Evolutionary conservation across 495 filamentous ascomycete genomes (phyloP), one percentile per base, ranked within the genome.

Genomic region (Aspergillus conjunctus): DNA sequence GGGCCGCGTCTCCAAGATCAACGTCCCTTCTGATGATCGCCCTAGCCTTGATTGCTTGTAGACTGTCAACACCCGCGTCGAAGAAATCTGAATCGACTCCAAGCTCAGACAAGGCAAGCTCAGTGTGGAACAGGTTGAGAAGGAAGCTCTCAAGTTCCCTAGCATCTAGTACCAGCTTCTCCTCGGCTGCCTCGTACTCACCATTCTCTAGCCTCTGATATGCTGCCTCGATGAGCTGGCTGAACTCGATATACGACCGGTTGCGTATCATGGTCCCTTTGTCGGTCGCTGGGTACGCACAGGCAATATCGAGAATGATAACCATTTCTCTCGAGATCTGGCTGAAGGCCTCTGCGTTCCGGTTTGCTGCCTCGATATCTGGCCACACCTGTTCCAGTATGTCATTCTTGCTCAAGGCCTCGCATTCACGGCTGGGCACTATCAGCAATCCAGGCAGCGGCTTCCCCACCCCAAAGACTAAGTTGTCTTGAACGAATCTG

Each of bases 51-150:
- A 78, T 81, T 5, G 81, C 73, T 45, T 82, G 82, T 20, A 83
- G 61, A n/a, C 82, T 85, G 56, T 85, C 83, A 1, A 86, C 74
- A 1, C 83, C 83, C 55, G 70, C 72, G 1, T 71, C 72, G 61
- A 83, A 86, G 18, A 86, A 72, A 58, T 85, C 80, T 0, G 73
- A 69, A 3, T 75, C 70, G 0, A 67, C 32, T 9, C 18, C 41
- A 6, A 73, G 18, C 8, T 71, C 26, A 0, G 51, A 11, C 7
- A 70, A 57, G 10, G 60, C 68, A 22, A 71, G 58, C 3, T 76
- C 73, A 14, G 56, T 54, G 1, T 52, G 59, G 52, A 73, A 75
- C n/a, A 58, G 58, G 11, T 58, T 37, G 1, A 76, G 46, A 0
- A 76, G 59, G 59, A 68, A 71, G 7, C 58, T 3, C 39, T 73